Base-by-base conservation (phyloP, 1,139 yeast genomes). In the Zygosaccharomyces sapae region DNA sequence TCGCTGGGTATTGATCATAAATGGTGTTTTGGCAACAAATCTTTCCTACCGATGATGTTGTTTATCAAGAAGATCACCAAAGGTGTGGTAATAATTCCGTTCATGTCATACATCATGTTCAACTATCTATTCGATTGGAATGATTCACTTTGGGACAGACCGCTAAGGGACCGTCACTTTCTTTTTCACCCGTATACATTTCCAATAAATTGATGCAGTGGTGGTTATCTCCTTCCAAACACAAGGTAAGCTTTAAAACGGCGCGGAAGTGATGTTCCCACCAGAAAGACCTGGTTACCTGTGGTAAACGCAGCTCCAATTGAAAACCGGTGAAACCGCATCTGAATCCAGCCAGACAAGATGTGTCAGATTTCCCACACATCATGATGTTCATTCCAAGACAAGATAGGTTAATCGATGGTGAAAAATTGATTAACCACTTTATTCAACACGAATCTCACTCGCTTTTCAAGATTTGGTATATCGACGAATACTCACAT, bases 111-210 rank as follows among this genome's bases (percentile, higher is more conserved):
- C 59, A 69, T 81, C 44, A 83, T 90, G 82, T 89, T 89, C 70
- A 83, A 83, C 59, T 90, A 78, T 61, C 69, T 92, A 51, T 87
- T 92, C 63, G 86, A 84, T 40, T 92, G 97, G 97, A 79, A 76
- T 57, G 94, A 87, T 54, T 66, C 67, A 6, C 72, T 85, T 41
- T 92, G 97, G 96, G 83, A 88, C 61, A 70, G 69, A 20, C 71
- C 75, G 27, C 70, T 86, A 29, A 73, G 90, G 61, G 78, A 79
- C 52, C 72, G 89, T 42, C 90, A 86, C 68, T 86, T 90, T 56
- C 67, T 88, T 9, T 86, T 65, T 85, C 94, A n/a, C 96, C 96
- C 0, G 85, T 86, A 4, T 85, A 79, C 62, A 85, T 88, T 8
- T 83, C 94, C 24, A 74, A 88, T 2, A 80, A 81, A 56, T 72